Evolutionary conservation across 306 rosid species (phyloP), one percentile per base, ranked within the genome.

Genomic region (Fragaria ananassa): DNA sequence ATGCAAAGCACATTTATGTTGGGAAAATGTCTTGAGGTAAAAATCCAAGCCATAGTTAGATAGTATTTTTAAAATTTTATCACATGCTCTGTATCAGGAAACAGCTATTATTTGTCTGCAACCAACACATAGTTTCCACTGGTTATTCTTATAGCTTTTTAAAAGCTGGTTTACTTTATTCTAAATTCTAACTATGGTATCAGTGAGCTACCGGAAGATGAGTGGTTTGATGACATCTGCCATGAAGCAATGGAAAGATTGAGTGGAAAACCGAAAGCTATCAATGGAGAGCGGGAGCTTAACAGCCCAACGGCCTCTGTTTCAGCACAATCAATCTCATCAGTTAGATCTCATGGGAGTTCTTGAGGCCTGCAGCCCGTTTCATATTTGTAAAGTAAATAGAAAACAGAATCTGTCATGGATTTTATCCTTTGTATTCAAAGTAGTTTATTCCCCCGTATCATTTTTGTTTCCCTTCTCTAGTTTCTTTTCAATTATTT

Each of bases 261-360:
- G 39, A 93, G 97, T 69, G 99, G 99, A 63, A 96, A 74, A 80
- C 98, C 99, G 23, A 93, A 88, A 80, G 90, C 88, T 57, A 77
- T 82, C 70, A 93, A 89, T 27, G 98, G 96, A 14, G 99, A 93
- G 42, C 90, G 93, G 39, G 99, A 96, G 13, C 89, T 67, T 58
- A 91, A 83, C 77, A 96, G 99, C 88, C 99, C 99, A 27, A 96
- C 99, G 3, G 97, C 99, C 7, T 96, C 99, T 3, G 84, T 92
- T 65, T 95, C 99, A 0, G 99, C 99, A n/a, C 98, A 92, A 18
- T 96, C 99, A 34, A 84, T 96, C 45, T 96, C 99, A 27, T 96
- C 99, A 8, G 87, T 96, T 44, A 89, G 93, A 84, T 96, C 99
- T 74, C 99, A 92, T 64, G 88, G 86, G 62, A 96, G 99, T 82